Conservation (phyloP, 176 grass and related monocot species). For the Zizania latifolia region DNA sequence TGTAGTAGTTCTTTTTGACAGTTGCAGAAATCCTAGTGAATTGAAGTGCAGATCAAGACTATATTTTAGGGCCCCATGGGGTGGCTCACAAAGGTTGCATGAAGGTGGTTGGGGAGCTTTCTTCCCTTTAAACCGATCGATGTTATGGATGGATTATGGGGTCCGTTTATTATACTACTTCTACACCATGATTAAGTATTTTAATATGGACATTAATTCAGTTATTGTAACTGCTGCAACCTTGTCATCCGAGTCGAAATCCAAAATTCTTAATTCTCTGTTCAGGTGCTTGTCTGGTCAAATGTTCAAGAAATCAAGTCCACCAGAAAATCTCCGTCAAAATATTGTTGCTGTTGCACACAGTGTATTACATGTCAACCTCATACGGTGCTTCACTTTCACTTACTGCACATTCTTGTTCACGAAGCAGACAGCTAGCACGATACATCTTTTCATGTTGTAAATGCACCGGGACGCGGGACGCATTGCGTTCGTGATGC, state of each 20-base stretch:
- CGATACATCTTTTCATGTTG: not conserved
- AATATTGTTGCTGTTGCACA: too few relatives aligned
- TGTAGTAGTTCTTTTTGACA: not conserved
- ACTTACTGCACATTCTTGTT: too few relatives aligned
- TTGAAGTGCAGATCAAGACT: not conserved
- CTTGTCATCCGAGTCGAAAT: not conserved
- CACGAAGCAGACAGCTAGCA: not conserved
- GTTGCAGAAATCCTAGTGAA: not conserved
- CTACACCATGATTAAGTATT: not conserved
- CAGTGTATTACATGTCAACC: too few relatives aligned
- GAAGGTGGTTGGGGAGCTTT: not conserved
- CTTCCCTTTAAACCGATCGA: not conserved
- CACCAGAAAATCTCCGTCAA: not conserved
- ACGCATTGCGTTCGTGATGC: not conserved
- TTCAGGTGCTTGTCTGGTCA: slow-evolving; percentile 9
- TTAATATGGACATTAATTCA: not conserved
- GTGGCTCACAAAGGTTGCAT: slow-evolving; percentile 8
- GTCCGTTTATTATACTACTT: not conserved
- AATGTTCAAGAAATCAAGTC: not conserved
- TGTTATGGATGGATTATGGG: not conserved
- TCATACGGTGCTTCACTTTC: not conserved
- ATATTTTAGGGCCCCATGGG: not conserved
- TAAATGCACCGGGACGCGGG: not conserved
- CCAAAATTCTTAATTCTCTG: not conserved
- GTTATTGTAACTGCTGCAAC: not conserved